These are phyloP conservation scores for Trametes sp. DNA, from an alignment of 1,284 basidiomycete genomes.

Conservation along the genomic window DNA sequence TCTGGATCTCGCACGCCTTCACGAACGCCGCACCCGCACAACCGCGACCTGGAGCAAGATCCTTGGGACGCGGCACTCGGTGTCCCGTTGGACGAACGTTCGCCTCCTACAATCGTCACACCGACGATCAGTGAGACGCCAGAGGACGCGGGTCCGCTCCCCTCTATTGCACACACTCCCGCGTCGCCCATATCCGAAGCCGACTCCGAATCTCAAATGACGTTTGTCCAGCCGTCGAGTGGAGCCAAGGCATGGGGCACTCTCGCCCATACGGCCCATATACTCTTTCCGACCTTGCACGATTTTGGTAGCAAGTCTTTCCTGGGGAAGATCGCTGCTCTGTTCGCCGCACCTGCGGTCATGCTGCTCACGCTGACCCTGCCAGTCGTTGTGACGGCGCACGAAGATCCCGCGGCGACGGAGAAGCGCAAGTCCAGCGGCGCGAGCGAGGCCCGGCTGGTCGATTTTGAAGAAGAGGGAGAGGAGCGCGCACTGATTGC, in stretches of 20 bases:
- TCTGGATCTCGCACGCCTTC: slow-evolving; percentile 41
- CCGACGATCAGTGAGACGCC: slow-evolving; percentile 41
- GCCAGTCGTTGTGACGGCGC: slow-evolving; percentile 85
- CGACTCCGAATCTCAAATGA: slow-evolving; percentile 51
- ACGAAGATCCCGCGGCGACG: slow-evolving; percentile 44
- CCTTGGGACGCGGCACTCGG: slow-evolving; percentile 60
- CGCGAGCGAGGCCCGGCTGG: slow-evolving; percentile 51
- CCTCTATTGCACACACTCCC: slow-evolving; percentile 63
- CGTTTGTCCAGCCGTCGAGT: slow-evolving; percentile 48
- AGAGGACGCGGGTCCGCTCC: slow-evolving; percentile 45
- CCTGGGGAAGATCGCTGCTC: slow-evolving; percentile 75
- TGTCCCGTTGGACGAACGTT: slow-evolving; percentile 57
- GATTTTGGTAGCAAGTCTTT: slow-evolving; percentile 77
- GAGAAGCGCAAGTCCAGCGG: slow-evolving; percentile 53
- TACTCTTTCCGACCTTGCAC: slow-evolving; percentile 89
- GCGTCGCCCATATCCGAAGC: slow-evolving; percentile 57
- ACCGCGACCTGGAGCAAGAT: slow-evolving; percentile 36
- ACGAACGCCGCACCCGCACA: slow-evolving; percentile 29
- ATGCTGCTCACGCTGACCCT: slow-evolving; percentile 88
- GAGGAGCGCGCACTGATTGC: slow-evolving; percentile 67
- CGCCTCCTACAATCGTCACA: slow-evolving; percentile 42
- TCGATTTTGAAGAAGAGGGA: slow-evolving; percentile 78
- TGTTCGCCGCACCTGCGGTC: slow-evolving; percentile 90
- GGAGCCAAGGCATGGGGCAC: slow-evolving; percentile 51
- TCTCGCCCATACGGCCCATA: slow-evolving; percentile 56